Base-by-base conservation (phyloP, 2,329 filamentous ascomycete genomes). In the Eurotiales sp. region DNA sequence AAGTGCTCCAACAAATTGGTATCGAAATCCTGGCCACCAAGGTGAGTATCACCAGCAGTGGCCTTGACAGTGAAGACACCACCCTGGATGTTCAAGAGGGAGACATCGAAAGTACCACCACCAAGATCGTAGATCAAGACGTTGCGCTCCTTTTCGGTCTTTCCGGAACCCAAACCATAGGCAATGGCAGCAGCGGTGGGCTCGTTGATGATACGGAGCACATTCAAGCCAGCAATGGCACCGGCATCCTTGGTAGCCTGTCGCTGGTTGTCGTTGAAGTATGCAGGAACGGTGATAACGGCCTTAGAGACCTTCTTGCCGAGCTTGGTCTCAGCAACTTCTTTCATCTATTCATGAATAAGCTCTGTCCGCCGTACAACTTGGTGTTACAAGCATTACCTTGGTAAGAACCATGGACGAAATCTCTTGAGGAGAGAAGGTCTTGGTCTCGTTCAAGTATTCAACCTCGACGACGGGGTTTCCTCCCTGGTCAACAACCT, bases 211-310 rank as follows among this genome's bases (percentile, higher is more conserved):
- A 99, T 97, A 83, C 93, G 91, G 75, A 99, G 91, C 64, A 99
- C 90, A 78, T 97, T 96, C 58, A 99, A 86, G 65, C 92, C 93
- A 68, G 92, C 80, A 70, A 99, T 99, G 73, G 92, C 88, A 86
- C 93, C 93, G 61, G 93, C 93, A 71, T 97, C 93, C 86, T 97
- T 97, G 79, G 93, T 99, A 61, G 93, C 89, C 79, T 97, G 93
- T 79, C 93, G 88, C 82, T 99, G 93, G 83, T 95, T 96, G 85
- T 99, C 93, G 83, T 97, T 97, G 89, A 99, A 99, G 84, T 99
- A 99, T 72, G 93, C 93, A 53, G 93, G 93, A 54, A 97, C 93
- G 57, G 93, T 99, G 76, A 99, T 91, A 73, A 99, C 93, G 60
- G 93, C 93, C 85, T 97, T 97, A 79, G 93, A 86, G 68, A 97